Percentiles rank a stretch among this genome's conserved stretches.
Evolutionary conservation across 2,329 filamentous ascomycete species (phyloP).

Genomic region (Aquanectria penicillioides): DNA sequence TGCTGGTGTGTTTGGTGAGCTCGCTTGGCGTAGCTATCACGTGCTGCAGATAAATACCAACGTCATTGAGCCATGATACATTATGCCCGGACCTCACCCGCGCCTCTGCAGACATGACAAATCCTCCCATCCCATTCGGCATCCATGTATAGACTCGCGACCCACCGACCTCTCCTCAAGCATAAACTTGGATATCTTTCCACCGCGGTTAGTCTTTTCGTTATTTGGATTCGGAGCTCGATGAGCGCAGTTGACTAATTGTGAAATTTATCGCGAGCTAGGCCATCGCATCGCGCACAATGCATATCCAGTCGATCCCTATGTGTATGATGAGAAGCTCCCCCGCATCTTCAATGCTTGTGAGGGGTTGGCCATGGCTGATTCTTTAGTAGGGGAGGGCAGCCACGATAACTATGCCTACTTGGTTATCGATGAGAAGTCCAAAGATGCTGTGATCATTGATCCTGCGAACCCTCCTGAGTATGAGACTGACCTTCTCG

Average conservation of each 20-base stretch:
- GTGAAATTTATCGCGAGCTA: slow-evolving; percentile 18
- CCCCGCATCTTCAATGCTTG: neutral
- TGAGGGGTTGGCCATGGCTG: slow-evolving; percentile 4
- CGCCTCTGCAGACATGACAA: slow-evolving; percentile 37
- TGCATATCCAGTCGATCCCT: slow-evolving; percentile 89
- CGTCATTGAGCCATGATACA: slow-evolving; percentile 37
- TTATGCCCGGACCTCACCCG: slow-evolving; percentile 12
- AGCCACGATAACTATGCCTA: slow-evolving; percentile 87
- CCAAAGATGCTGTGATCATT: slow-evolving; percentile 80
- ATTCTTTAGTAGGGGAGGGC: slow-evolving; percentile 71
- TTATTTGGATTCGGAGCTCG: neutral
- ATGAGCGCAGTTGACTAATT: slow-evolving; percentile 8
- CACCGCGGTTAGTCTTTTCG: slow-evolving; percentile 32
- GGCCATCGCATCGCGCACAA: slow-evolving; percentile 50
- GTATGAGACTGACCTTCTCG: slow-evolving; percentile 57
- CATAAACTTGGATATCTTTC: slow-evolving; percentile 42
- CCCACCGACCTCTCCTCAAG: slow-evolving; percentile 47
- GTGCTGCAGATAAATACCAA: slow-evolving; percentile 30
- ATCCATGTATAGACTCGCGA: slow-evolving; percentile 55
- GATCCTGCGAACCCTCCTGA: slow-evolving; percentile 83
- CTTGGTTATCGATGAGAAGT: slow-evolving; percentile 80
- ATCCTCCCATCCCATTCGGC: slow-evolving; percentile 36
- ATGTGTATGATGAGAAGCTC: slow-evolving; percentile 74
- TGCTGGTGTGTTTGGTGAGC: too few relatives aligned
- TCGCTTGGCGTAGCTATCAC: slow-evolving; percentile 36